Evolutionary conservation across 225 moss, liverwort and hornwort genomes (phyloP), one percentile per base, ranked within the genome.

Genomic region (Neckera pumila): DNA sequence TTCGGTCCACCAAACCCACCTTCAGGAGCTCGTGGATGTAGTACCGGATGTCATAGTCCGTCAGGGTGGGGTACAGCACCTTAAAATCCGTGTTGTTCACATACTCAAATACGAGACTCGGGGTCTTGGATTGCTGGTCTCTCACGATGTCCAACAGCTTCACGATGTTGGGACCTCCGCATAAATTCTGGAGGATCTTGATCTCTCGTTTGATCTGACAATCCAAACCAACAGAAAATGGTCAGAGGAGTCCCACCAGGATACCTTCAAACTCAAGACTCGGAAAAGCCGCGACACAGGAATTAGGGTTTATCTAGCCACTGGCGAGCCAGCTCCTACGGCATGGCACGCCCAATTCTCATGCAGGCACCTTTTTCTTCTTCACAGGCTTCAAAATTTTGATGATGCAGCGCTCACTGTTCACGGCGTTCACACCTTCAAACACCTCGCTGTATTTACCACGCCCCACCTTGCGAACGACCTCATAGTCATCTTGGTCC

Each of bases 21-120:
- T 98, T 98, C 63, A 98, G 94, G 34, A 98, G 94, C 91, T 98
- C 98, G 91, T 96, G 95, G 71, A 98, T 96, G 86, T 98, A 98
- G 87, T 95, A 98, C 82, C 96, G 98, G 61, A 98, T 98, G 77
- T 98, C 98, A 89, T 94, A 96, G 88, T 98, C 98, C 61, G 98
- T 96, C 91, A 98, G 90, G 61, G 98, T 96, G 18, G 98, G 98
- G 87, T 98, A 98, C 89, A 98, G 89, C 89, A 96, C 96, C 94
- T 98, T 98, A 64, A 98, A 98, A 88, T 98, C 97, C 45, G 96
- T 96, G 65, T 96, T 98, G 92, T 98, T 98, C 86, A 98, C 96
- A 57, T 96, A 98, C 89, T 98, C 97, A 88, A 98, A 98, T 67
- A 98, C 97, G n/a, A 98, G 93, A 85, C 97, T 98, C 53, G 97